These are phyloP conservation scores for Bretschneidera sinensis DNA, from an alignment of 345 rosid species.

Conservation along the genomic window DNA sequence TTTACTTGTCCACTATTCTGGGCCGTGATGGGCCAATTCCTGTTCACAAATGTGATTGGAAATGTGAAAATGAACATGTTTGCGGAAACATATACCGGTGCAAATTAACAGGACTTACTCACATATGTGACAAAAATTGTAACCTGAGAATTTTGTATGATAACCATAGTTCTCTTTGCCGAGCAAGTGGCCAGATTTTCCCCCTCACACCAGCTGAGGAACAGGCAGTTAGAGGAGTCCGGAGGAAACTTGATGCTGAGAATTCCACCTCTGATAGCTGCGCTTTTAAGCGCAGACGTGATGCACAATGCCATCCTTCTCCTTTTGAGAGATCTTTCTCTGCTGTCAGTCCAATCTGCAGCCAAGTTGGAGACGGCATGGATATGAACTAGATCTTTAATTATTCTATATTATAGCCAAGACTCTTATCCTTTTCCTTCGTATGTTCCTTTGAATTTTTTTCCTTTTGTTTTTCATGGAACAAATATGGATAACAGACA, in stretches of 20 bases:
- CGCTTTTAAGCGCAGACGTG: slow-evolving; percentile 81
- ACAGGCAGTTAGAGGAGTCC: slow-evolving; percentile 90
- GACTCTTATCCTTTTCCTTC: slow-evolving; percentile 19
- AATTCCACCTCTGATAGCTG: slow-evolving; percentile 65
- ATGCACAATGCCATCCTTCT: slow-evolving; percentile 71
- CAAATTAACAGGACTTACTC: slow-evolving; percentile 87
- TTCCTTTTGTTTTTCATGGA: slow-evolving; percentile 29
- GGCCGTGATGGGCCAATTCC: slow-evolving; percentile 70
- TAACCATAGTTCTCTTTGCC: slow-evolving; percentile 90
- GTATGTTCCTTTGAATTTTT: slow-evolving; percentile 26
- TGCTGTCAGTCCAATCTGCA: slow-evolving; percentile 83
- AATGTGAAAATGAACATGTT: slow-evolving; percentile 82
- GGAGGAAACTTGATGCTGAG: slow-evolving; percentile 92
- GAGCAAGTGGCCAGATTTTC: slow-evolving; percentile 72
- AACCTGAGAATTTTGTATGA: slow-evolving; percentile 96
- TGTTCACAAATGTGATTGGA: slow-evolving; percentile 89
- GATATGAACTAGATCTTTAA: slow-evolving; percentile 73
- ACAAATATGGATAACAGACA: slow-evolving; percentile 42
- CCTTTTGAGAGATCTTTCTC: slow-evolving; percentile 93
- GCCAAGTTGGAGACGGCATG: slow-evolving; percentile 96
- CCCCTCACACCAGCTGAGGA: slow-evolving; percentile 76
- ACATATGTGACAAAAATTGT: slow-evolving; percentile 99
- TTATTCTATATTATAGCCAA: slow-evolving; percentile 3
- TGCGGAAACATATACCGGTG: slow-evolving; percentile 92
- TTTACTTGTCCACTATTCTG: slow-evolving; percentile 82